A percentile compares a stretch with the other conserved stretches of the same genome.
phyloP scores from a whole-genome alignment of 1,139 yeast genomes.

The Hansenula lynferdii region DNA sequence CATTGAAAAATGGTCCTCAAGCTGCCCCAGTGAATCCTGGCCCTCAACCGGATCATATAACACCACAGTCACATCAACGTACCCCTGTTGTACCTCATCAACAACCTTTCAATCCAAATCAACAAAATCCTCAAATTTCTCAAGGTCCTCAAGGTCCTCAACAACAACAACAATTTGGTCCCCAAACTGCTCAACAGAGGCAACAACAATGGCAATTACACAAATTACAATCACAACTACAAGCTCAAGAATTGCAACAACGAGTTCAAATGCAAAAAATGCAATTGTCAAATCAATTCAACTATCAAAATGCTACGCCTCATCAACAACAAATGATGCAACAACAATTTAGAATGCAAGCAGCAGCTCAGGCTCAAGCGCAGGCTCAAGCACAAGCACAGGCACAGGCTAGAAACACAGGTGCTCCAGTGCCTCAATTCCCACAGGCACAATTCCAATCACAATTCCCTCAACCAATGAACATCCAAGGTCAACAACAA shows the following conservation, averaged over 20 bases:
- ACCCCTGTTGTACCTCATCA: conserved; percentile 8
- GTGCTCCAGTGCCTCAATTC: conserved; percentile 6
- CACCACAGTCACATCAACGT: conserved; percentile 15
- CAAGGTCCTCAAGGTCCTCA: too few species aligned
- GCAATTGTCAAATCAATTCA: conserved; percentile 16
- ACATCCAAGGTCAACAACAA: conserved; percentile 1
- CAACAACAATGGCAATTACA: conserved; percentile 17
- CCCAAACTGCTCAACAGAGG: conserved; percentile 8
- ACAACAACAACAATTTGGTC: neutral
- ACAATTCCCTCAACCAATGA: neutral
- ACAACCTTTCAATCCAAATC: conserved; percentile 2
- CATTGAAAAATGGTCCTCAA: neutral
- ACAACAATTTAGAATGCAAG: conserved; percentile 2
- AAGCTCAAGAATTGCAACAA: conserved; percentile 19
- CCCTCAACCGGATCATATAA: conserved; percentile 6
- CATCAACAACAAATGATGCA: conserved; percentile 8
- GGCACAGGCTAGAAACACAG: neutral
- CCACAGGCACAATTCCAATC: conserved; percentile 1
- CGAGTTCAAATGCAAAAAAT: conserved; percentile 20
- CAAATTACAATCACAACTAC: conserved; percentile 16
- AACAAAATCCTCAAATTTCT: conserved; percentile 5
- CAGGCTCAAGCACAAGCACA: conserved; percentile 5
- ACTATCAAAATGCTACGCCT: conserved; percentile 12
- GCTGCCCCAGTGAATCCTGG: conserved; percentile 15
- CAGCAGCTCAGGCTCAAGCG: conserved; percentile 5